Base-by-base conservation (phyloP, 768 basidiomycete species). In the Tylopilus balloui region DNA sequence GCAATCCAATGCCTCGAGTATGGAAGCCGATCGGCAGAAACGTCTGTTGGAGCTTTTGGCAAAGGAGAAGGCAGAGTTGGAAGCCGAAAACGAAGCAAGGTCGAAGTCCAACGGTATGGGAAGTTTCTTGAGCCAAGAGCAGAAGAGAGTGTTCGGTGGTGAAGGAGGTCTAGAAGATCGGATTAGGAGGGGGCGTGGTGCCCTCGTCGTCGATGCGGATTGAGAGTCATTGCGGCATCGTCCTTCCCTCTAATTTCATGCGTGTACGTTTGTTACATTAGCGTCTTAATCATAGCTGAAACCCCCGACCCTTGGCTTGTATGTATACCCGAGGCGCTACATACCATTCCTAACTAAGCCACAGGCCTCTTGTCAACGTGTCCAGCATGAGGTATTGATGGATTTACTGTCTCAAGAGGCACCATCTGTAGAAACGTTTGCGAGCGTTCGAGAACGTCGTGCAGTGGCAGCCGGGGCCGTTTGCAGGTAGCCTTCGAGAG, bases 141-240 rank as follows among this genome's bases (percentile, higher is more conserved):
- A 86, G 73, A 91, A 88, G 74, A 83, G 78, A 56, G 86, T 92
- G 9, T 90, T 90, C 67, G 84, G 88, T 39, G 88, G 86, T 21
- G 66, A 71, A 8, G 86, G 88, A 34, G 87, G 84, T 14, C 68
- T 92, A 24, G 90, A 89, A 64, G 89, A 92, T 32, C 73, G 88
- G 50, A 83, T 92, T 40, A 76, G 71, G 60, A 75, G 91, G 58
- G 86, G 87, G 35, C 73, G 83, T 29, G 82, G 82, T 23, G 84
- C 81, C 6, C 67, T 92, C 67, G 83, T 88, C 28, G 76, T 78
- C 45, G 83, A 84, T 53, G 76, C 52, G 12, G 67, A 67, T 35
- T 67, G 51, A 66, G 31, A 45, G 38, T 14, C 17, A 39, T 42
- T 45, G 24, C 38, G 40, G 48, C 47, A 23, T 37, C 21, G 40